Percentiles rank a stretch among this genome's conserved stretches.
Evolutionary conservation across 2,329 filamentous ascomycete species (phyloP).

Genomic region (Teratosphaeria destructans): DNA sequence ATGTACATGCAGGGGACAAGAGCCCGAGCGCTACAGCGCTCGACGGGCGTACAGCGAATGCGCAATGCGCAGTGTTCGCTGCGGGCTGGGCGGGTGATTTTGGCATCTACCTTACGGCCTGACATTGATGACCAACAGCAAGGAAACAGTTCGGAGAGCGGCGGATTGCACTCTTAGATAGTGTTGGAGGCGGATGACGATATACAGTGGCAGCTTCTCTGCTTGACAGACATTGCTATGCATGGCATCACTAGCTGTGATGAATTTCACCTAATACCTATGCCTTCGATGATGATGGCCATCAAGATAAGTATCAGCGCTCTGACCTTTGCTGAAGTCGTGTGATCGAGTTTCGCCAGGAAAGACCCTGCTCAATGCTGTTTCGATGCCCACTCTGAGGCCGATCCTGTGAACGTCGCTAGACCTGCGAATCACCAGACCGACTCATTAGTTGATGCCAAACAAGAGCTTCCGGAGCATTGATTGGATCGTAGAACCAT

Average conservation of each 20-base stretch:
- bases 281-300: background rate
- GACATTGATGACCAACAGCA: background rate
- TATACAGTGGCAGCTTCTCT: background rate
- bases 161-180: background rate
- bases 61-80: background rate
- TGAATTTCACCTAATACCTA: background rate
- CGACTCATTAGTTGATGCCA: background rate
- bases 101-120: background rate
- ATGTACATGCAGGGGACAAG: background rate
- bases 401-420: background rate
- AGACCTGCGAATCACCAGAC: background rate
- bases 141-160: background rate
- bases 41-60: background rate
- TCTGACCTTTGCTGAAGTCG: background rate
- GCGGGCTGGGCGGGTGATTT: background rate
- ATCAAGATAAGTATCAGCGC: background rate
- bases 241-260: background rate
- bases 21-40: background rate
- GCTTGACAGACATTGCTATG: background rate
- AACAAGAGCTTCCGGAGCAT: background rate
- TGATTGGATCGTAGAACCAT: background rate
- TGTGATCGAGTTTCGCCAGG: background rate
- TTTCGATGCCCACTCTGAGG: background rate
- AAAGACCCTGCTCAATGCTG: background rate
- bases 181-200: background rate